Percentiles rank a stretch among this genome's conserved stretches.
These are phyloP conservation scores for Speleostelium caveatum DNA, from an alignment of 78 protist genomes.

Conservation along the genomic window DNA sequence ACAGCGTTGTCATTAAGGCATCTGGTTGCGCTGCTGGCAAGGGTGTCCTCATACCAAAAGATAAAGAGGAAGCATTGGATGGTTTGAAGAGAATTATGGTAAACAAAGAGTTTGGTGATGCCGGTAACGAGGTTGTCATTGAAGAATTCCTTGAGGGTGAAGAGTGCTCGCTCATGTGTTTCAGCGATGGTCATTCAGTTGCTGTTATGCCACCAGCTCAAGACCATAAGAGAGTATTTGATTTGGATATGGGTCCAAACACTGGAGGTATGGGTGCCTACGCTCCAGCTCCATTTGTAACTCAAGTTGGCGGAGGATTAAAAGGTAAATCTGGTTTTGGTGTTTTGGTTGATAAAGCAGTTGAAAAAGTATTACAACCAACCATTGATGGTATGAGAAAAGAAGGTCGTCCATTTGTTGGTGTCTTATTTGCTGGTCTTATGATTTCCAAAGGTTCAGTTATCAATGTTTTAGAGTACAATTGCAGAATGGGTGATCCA, in stretches of 20 bases:
- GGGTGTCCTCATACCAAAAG: constrained; percentile 90
- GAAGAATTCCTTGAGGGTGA: constrained; percentile 88
- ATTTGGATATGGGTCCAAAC: constrained; percentile 84
- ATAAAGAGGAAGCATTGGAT: constrained; percentile 75
- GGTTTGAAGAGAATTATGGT: constrained; percentile 71
- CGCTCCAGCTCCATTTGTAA: constrained; percentile 89
- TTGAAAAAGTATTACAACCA: constrained; percentile 83
- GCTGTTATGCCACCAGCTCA: constrained; percentile 82
- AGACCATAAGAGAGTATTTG: constrained; percentile 91
- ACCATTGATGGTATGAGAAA: constrained; percentile 89
- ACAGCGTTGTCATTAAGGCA: constrained; percentile 75
- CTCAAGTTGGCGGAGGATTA: not conserved
- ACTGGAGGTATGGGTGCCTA: constrained; percentile 97
- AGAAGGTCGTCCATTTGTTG: constrained; percentile 90
- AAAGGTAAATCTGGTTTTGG: constrained; percentile 34
- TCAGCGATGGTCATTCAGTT: constrained; percentile 84
- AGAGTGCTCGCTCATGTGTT: constrained; percentile 88
- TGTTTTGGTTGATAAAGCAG: constrained; percentile 26
- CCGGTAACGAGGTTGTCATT: constrained; percentile 83
- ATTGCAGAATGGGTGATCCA: constrained; percentile 95
- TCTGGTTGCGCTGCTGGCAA: constrained; percentile 94
- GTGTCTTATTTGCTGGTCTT: constrained; percentile 90
- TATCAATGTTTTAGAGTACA: constrained; percentile 85
- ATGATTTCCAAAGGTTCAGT: constrained; percentile 66
- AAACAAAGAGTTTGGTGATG: constrained; percentile 76